A percentile compares a stretch with the other conserved stretches of the same genome.
phyloP scores from a whole-genome alignment of 495 filamentous ascomycete species.

The Haplographium delicatum region DNA sequence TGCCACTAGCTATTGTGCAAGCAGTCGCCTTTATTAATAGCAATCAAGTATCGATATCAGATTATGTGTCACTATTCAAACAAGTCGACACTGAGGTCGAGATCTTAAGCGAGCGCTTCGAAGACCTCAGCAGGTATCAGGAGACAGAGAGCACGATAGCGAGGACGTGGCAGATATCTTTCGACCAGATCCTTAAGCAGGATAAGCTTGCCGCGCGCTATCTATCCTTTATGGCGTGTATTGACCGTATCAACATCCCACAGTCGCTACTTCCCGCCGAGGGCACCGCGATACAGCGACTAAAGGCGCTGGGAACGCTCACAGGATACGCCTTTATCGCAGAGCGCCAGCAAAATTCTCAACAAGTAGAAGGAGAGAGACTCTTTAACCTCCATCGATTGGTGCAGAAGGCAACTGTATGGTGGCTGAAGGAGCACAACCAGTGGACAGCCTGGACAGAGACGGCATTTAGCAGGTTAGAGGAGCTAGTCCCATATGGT shows the following conservation, averaged over 20 bases:
- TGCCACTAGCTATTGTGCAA: slow-evolving; percentile 9
- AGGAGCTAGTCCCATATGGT: slow-evolving; percentile 9
- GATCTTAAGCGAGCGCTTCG: slow-evolving; percentile 40
- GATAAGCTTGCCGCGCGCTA: slow-evolving; percentile 32
- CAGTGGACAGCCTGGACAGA: slow-evolving; percentile 22
- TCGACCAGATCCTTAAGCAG: slow-evolving; percentile 37
- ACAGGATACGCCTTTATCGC: slow-evolving; percentile 21
- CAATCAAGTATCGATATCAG: slow-evolving; percentile 17
- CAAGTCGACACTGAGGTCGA: slow-evolving; percentile 7
- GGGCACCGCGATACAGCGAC: neutral
- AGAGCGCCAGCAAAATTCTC: slow-evolving; percentile 3
- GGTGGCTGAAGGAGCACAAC: slow-evolving; percentile 22
- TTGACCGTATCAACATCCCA: slow-evolving; percentile 33
- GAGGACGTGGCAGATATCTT: slow-evolving; percentile 32
- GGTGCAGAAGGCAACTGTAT: slow-evolving; percentile 28
- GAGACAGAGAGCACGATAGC: slow-evolving; percentile 19
- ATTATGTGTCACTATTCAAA: slow-evolving; percentile 17
- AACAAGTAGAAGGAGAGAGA: neutral
- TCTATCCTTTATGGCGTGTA: slow-evolving; percentile 38
- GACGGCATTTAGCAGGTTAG: slow-evolving; percentile 1
- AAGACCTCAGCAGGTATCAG: slow-evolving; percentile 21
- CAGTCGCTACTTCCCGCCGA: slow-evolving; percentile 9
- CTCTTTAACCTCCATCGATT: slow-evolving; percentile 30
- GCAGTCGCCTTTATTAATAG: slow-evolving; percentile 14
- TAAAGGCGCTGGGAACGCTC: slow-evolving; percentile 22